Evolutionary conservation across 2,329 filamentous ascomycete species (phyloP).

Genomic region (Corynespora cassiicola): DNA sequence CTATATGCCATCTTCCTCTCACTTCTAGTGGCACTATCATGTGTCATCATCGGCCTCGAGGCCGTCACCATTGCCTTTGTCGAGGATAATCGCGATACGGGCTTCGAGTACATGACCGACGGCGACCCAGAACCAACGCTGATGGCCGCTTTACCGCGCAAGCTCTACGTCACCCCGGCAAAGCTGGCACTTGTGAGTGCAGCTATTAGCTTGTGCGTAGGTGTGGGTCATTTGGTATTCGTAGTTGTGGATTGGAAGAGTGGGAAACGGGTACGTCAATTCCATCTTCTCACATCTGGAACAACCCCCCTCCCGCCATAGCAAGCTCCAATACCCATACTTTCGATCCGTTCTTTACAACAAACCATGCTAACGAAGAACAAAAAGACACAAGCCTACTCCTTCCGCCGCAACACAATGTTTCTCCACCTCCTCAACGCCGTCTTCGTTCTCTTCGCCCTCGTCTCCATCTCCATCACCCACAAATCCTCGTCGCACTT

Average conservation of each 20-base stretch:
- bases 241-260: conserved; percentile 32
- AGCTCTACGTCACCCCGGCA: conserved; percentile 31
- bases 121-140: conserved; percentile 17
- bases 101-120: conserved; percentile 32
- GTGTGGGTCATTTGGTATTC: conserved; percentile 26
- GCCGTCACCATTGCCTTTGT: conserved; percentile 40
- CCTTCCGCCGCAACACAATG: conserved; percentile 43
- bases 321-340: no score
- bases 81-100: conserved; percentile 36
- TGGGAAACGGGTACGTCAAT: conserved; percentile 27
- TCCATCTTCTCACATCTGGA: not conserved
- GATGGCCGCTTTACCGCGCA: conserved; percentile 36
- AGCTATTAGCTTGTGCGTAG: conserved; percentile 27
- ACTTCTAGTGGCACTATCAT: conserved; percentile 23
- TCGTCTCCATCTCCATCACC: conserved; percentile 37
- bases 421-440: conserved; percentile 37
- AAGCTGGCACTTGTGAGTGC: conserved; percentile 34
- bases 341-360: not conserved
- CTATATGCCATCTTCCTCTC: conserved; percentile 26
- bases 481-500: conserved; percentile 39
- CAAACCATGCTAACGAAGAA: not conserved
- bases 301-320: no score
- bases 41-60: conserved; percentile 32
- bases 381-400: conserved; percentile 34
- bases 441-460: conserved; percentile 36